Evolutionary conservation across 441 rosid genomes (phyloP).

Genomic region (Macaranga tanarius): DNA sequence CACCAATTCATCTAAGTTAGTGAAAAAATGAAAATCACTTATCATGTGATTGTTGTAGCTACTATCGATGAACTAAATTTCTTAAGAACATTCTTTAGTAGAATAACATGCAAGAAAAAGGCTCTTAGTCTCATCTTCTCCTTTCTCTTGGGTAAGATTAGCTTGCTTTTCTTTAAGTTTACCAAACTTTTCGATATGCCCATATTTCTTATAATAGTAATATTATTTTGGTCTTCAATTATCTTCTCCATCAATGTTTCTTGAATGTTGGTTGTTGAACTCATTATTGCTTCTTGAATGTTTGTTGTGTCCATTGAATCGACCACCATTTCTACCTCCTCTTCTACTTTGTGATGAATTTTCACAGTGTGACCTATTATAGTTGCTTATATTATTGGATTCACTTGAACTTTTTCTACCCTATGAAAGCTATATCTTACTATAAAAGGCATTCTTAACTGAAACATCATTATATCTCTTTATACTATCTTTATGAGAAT

Average conservation of each 20-base stretch:
- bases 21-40: not conserved
- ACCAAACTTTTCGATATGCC: not conserved
- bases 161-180: not conserved
- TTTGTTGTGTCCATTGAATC: not conserved
- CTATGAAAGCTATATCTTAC: not conserved
- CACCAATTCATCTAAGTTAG: not conserved
- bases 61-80: not conserved
- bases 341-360: not conserved
- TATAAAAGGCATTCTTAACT: not conserved
- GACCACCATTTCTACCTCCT: not conserved
- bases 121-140: not conserved
- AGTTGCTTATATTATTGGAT: not conserved
- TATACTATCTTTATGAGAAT: not conserved
- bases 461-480: not conserved
- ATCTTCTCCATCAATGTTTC: not conserved
- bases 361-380: not conserved
- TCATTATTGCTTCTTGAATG: not conserved
- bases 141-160: not conserved
- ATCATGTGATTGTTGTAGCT: not conserved
- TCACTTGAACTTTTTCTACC: not conserved
- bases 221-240: not conserved
- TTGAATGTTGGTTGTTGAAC: not conserved
- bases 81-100: not conserved
- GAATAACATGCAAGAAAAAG: not conserved
- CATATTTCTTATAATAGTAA: not conserved